Conservation (phyloP, 2,329 filamentous ascomycete species). For the Delphinella strobiligena region DNA sequence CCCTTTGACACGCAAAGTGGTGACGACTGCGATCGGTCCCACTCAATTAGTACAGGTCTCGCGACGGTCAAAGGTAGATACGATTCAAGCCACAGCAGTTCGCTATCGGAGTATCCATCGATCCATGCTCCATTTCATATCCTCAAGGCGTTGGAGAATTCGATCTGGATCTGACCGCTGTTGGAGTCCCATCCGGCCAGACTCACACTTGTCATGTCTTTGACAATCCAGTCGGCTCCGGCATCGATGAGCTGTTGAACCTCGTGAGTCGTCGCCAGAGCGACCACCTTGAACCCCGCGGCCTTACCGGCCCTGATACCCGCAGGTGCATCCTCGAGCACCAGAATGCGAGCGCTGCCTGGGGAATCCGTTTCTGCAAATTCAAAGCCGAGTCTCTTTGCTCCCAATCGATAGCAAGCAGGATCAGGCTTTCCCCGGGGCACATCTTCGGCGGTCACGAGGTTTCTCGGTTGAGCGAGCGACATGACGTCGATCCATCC, state of each 20-base stretch:
- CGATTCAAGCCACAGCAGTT: too few species aligned
- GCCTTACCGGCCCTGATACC: slow-evolving; percentile 74
- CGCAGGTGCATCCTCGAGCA: slow-evolving; percentile 81
- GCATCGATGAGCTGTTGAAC: slow-evolving; percentile 59
- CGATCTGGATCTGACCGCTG: slow-evolving; percentile 50
- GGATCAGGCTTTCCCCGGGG: slow-evolving; percentile 38
- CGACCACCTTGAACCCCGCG: slow-evolving; percentile 74
- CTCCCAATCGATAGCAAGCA: slow-evolving; percentile 34
- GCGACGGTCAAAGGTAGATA: too few species aligned
- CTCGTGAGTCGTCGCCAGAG: slow-evolving; percentile 73
- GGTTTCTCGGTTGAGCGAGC: slow-evolving; percentile 31
- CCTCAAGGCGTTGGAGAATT: slow-evolving; percentile 51
- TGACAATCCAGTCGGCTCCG: slow-evolving; percentile 78
- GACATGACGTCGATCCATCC: slow-evolving; percentile 40
- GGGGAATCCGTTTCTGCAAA: slow-evolving; percentile 17
- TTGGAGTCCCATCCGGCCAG: slow-evolving; percentile 43
- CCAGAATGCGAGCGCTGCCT: slow-evolving; percentile 44
- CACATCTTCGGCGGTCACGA: slow-evolving; percentile 41
- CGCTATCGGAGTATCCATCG: not conserved
- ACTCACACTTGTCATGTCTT: slow-evolving; percentile 62
- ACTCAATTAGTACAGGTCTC: too few species aligned
- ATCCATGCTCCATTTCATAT: not conserved
- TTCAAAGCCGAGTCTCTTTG: slow-evolving; percentile 28
- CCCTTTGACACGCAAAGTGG: too few species aligned
- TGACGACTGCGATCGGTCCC: too few species aligned